A percentile compares a stretch with the other conserved stretches of the same genome.
Conservation (phyloP, 139 green algal species). For the Dunaliella primolecta region DNA sequence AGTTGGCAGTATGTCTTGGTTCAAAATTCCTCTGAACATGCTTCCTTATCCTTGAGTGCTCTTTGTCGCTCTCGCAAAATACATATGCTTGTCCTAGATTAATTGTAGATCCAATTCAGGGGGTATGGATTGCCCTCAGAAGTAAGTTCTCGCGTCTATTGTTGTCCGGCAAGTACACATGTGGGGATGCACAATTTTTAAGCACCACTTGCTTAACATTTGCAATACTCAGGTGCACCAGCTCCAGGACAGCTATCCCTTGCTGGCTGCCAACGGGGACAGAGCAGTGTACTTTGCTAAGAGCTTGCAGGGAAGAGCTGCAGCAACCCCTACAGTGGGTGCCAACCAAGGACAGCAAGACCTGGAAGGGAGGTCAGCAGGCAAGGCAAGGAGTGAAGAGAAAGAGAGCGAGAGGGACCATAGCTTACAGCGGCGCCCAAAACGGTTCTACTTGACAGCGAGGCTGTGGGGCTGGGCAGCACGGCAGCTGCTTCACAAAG, state of each 20-base stretch:
- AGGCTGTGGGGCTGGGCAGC: conserved; percentile 1
- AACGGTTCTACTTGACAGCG: background rate
- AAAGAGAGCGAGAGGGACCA: background rate
- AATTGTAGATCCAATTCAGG: too few species aligned
- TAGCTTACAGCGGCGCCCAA: background rate
- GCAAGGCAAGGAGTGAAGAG: too few species aligned
- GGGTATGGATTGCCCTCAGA: too few species aligned
- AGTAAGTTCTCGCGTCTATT: too few species aligned
- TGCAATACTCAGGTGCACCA: background rate
- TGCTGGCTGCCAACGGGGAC: background rate
- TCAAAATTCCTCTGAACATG: too few species aligned
- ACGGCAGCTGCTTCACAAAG: background rate
- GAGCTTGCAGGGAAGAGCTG: background rate
- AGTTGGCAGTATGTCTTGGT: too few species aligned
- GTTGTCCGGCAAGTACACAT: too few species aligned
- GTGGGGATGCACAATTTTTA: too few species aligned
- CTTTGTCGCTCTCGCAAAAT: too few species aligned
- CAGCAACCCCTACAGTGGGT: background rate
- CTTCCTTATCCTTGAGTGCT: too few species aligned
- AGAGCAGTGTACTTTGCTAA: background rate
- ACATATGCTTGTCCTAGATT: too few species aligned
- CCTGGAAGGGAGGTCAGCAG: background rate
- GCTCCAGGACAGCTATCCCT: background rate
- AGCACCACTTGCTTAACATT: too few species aligned
- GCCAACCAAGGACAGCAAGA: background rate